phyloP scores from a whole-genome alignment of 495 filamentous ascomycete genomes.

The Neurospora sp. region DNA sequence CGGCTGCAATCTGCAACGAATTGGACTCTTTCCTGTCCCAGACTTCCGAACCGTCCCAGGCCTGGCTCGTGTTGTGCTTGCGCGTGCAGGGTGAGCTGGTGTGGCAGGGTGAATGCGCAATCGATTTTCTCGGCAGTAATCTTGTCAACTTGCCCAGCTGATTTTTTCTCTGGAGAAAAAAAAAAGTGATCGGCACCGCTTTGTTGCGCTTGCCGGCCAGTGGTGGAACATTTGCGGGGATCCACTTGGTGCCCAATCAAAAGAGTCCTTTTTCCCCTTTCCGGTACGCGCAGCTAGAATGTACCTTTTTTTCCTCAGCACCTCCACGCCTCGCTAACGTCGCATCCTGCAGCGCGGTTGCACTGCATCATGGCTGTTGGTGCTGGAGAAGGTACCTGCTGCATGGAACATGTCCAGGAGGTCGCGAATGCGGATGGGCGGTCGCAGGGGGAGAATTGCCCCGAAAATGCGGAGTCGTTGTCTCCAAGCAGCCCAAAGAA shows the following conservation, averaged over 20 bases:
- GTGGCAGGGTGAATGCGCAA: not conserved
- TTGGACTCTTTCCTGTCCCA: not conserved
- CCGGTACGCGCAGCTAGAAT: no score
- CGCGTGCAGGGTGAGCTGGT: not conserved
- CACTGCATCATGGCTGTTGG: not conserved
- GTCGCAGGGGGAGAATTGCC: not conserved
- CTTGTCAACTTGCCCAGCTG: not conserved
- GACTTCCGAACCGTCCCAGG: not conserved
- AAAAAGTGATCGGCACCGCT: not conserved
- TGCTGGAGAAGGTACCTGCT: not conserved
- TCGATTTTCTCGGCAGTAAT: not conserved
- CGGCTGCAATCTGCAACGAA: not conserved
- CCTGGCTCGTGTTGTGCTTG: not conserved
- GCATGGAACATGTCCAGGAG: not conserved
- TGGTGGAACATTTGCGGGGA: not conserved
- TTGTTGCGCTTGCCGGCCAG: not conserved
- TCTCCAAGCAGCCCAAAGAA: not conserved
- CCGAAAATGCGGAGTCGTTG: not conserved
- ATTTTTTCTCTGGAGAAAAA: not conserved
- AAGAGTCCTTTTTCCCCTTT: not conserved
- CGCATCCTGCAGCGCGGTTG: not conserved
- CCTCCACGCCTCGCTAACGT: not conserved
- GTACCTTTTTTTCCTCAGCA: not conserved
- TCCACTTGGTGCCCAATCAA: not conserved
- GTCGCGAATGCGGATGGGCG: not conserved